A percentile compares a stretch with the other conserved stretches of the same genome.
Evolutionary conservation across 2,329 filamentous ascomycete species (phyloP).

Genomic region (Pseudocercospora ulei): DNA sequence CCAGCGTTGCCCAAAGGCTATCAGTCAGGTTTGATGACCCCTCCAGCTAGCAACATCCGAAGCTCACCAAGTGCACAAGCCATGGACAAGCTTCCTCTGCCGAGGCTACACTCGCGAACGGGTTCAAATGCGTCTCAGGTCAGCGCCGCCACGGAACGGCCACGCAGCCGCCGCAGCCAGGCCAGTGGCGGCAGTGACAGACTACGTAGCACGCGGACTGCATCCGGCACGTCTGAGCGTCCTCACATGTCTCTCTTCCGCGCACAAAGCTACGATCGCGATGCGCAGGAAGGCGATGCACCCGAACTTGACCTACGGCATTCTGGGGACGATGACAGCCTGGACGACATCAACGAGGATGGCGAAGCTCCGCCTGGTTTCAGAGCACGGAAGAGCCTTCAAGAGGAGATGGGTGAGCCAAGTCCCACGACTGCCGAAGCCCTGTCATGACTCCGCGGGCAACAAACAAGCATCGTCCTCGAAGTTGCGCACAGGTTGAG

Average conservation of each 20-base stretch:
- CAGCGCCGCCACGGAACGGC: slow-evolving; percentile 10
- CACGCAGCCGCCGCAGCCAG: slow-evolving; percentile 9
- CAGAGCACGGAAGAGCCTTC: slow-evolving; percentile 10
- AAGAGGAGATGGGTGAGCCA: slow-evolving; percentile 16
- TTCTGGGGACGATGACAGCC: slow-evolving; percentile 43
- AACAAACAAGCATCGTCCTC: neutral
- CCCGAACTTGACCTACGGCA: slow-evolving; percentile 36
- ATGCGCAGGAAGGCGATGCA: slow-evolving; percentile 43
- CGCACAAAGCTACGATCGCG: slow-evolving; percentile 50
- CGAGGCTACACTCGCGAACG: slow-evolving; percentile 21
- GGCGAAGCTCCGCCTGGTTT: slow-evolving; percentile 13
- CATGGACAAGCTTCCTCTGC: slow-evolving; percentile 21
- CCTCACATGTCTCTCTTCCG: slow-evolving; percentile 48
- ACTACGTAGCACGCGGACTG: slow-evolving; percentile 12
- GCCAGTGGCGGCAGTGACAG: slow-evolving; percentile 7
- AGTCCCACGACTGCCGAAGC: slow-evolving; percentile 8
- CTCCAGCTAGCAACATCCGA: slow-evolving; percentile 66
- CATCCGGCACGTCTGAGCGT: slow-evolving; percentile 25
- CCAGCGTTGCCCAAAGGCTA: slow-evolving; percentile 47
- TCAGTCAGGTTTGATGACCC: slow-evolving; percentile 74
- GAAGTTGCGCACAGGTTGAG: slow-evolving; percentile 3
- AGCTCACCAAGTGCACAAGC: slow-evolving; percentile 46
- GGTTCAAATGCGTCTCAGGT: slow-evolving; percentile 13
- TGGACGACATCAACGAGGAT: slow-evolving; percentile 18
- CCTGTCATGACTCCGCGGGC: slow-evolving; percentile 1